phyloP scores from a whole-genome alignment of 768 basidiomycete species.

The Psilocybe cubensis region DNA sequence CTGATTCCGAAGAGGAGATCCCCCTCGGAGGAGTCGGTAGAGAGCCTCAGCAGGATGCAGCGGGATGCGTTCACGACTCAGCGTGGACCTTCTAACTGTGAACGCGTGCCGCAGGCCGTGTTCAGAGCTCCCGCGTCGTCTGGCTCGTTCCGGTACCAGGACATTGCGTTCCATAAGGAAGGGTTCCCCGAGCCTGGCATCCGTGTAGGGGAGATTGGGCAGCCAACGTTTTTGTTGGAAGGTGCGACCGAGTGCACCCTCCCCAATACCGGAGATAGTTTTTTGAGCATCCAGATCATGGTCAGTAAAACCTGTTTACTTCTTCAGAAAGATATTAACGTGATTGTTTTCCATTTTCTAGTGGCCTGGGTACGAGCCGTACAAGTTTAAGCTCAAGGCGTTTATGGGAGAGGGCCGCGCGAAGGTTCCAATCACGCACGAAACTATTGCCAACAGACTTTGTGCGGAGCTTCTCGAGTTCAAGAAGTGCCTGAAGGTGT shows the following conservation, averaged over 20 bases:
- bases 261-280: slow-evolving; percentile 21
- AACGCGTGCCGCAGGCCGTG: slow-evolving; percentile 26
- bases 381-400: slow-evolving; percentile 40
- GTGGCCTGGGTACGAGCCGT: slow-evolving; percentile 55
- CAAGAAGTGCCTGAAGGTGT: not conserved
- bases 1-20: no score
- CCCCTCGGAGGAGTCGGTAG: not conserved
- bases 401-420: slow-evolving; percentile 31
- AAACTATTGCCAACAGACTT: no score
- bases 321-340: not conserved
- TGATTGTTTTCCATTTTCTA: slow-evolving; percentile 18
- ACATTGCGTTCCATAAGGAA: slow-evolving; percentile 34
- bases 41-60: not conserved
- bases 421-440: no score
- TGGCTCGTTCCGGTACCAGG: slow-evolving; percentile 19
- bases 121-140: slow-evolving; percentile 19
- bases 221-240: slow-evolving; percentile 18
- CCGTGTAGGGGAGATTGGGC: slow-evolving; percentile 30
- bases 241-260: slow-evolving; percentile 26
- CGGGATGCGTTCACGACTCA: slow-evolving; percentile 17
- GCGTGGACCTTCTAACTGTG: slow-evolving; percentile 20
- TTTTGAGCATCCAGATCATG: slow-evolving; percentile 37
- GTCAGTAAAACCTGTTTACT: slow-evolving; percentile 24
- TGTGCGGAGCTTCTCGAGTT: slow-evolving; percentile 25
- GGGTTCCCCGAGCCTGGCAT: slow-evolving; percentile 32